Percentiles rank a stretch among this genome's conserved stretches.
Evolutionary conservation across 1,284 basidiomycete species (phyloP).

Genomic region (Ceratobasidium papillatum): DNA sequence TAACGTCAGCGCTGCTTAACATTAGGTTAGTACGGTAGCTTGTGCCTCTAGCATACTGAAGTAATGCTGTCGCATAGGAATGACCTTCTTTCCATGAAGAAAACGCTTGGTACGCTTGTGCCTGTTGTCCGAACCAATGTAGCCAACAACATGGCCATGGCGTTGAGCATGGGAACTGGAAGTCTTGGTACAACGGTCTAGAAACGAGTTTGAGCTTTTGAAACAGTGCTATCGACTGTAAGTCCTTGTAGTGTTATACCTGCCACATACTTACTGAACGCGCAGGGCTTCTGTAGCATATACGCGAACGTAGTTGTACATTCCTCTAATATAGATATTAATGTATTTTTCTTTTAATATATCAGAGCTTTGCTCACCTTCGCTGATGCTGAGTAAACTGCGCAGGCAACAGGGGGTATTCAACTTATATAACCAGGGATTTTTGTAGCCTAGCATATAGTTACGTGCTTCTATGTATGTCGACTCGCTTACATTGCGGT

Average conservation of each 20-base stretch:
- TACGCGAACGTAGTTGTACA: neutral
- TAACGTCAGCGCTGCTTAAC: slow-evolving; percentile 26
- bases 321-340: slow-evolving; percentile 6
- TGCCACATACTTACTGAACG: neutral
- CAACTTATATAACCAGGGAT: too few relatives aligned
- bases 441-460: too few relatives aligned
- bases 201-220: neutral
- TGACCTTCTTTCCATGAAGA: slow-evolving; percentile 34
- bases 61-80: slow-evolving; percentile 3
- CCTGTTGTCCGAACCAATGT: neutral
- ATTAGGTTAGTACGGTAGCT: slow-evolving; percentile 1
- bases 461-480: too few relatives aligned
- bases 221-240: neutral
- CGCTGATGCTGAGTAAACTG: too few relatives aligned
- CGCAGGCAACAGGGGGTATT: too few relatives aligned
- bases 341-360: neutral
- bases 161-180: slow-evolving; percentile 16
- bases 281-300: slow-evolving; percentile 9
- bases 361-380: neutral
- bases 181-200: neutral
- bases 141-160: slow-evolving; percentile 16
- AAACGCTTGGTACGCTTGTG: slow-evolving; percentile 2
- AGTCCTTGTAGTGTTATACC: neutral
- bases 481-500: too few relatives aligned
- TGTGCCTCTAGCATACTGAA: neutral